A percentile compares a stretch with the other conserved stretches of the same genome.
phyloP scores from a whole-genome alignment of 352 stramenopile genomes.

The Pythium guiyangense region DNA sequence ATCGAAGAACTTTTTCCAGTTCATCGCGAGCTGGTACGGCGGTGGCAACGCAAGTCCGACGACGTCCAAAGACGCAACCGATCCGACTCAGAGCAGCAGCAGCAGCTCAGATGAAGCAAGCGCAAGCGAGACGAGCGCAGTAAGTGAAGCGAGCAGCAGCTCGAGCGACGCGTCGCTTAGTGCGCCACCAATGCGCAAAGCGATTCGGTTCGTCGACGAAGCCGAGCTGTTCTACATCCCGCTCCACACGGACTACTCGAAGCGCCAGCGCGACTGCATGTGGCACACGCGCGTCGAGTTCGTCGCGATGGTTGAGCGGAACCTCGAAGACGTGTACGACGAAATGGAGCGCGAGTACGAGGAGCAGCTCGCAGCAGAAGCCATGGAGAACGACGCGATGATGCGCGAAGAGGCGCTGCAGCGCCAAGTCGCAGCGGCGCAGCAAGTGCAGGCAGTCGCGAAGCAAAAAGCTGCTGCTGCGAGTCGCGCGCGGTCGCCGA shows the following conservation, averaged over 20 bases:
- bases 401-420: constrained; percentile 56
- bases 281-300: constrained; percentile 83
- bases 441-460: constrained; percentile 3
- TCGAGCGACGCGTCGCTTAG: constrained; percentile 4
- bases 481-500: constrained; percentile 28
- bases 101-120: constrained; percentile 1
- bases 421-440: constrained; percentile 34
- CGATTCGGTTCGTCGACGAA: constrained; percentile 69
- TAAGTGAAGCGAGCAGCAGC: not conserved
- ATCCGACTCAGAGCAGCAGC: constrained; percentile 14
- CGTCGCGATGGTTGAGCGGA: constrained; percentile 83
- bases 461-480: constrained; percentile 1
- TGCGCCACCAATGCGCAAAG: constrained; percentile 21
- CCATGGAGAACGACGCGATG: constrained; percentile 71
- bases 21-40: constrained; percentile 79
- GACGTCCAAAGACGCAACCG: not conserved
- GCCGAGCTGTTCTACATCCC: constrained; percentile 87
- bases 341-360: constrained; percentile 87
- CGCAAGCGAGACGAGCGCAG: too few species aligned
- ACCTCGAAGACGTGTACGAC: constrained; percentile 82
- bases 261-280: constrained; percentile 82
- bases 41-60: not conserved
- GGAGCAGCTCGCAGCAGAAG: constrained; percentile 56
- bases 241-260: constrained; percentile 78
- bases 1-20: constrained; percentile 71